These are phyloP conservation scores for Shiraia sp. DNA, from an alignment of 2,329 filamentous ascomycete species.

Conservation along the genomic window DNA sequence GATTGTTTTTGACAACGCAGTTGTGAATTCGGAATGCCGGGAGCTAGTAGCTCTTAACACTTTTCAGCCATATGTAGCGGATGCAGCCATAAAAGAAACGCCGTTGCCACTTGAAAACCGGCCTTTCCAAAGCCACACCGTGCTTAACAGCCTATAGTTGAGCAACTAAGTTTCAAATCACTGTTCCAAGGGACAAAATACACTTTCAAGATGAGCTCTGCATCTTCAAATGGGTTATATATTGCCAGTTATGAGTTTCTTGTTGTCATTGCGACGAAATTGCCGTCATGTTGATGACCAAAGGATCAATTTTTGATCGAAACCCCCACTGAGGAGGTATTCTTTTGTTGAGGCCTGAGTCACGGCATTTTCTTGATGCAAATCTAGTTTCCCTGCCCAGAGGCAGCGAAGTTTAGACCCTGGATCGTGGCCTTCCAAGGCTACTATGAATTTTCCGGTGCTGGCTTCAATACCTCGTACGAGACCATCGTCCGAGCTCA, in stretches of 20 bases:
- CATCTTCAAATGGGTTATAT: too few relatives aligned
- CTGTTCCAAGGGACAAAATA: too few relatives aligned
- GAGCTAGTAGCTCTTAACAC: too few relatives aligned
- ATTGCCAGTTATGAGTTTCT: background rate
- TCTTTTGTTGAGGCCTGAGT: slow-evolving; percentile 46
- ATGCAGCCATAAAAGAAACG: too few relatives aligned
- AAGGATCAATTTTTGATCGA: slow-evolving; percentile 64
- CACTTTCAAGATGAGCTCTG: too few relatives aligned
- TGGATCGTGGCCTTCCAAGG: slow-evolving; percentile 58
- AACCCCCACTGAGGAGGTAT: slow-evolving; percentile 65
- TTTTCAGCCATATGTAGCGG: too few relatives aligned
- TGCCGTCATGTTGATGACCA: slow-evolving; percentile 48
- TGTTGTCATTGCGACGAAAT: background rate
- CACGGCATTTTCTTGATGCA: slow-evolving; percentile 20
- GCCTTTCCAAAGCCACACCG: too few relatives aligned
- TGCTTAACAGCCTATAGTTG: too few relatives aligned
- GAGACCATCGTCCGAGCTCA: slow-evolving; percentile 67
- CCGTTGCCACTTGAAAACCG: too few relatives aligned
- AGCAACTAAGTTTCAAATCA: too few relatives aligned
- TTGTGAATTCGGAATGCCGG: too few relatives aligned
- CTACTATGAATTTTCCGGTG: slow-evolving; percentile 60
- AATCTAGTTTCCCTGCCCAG: slow-evolving; percentile 55
- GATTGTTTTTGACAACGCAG: too few relatives aligned
- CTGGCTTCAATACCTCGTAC: slow-evolving; percentile 63
- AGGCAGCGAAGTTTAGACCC: slow-evolving; percentile 63